Evolutionary conservation across 495 filamentous ascomycete genomes (phyloP).

Genomic region (Daldinia bambusicola): DNA sequence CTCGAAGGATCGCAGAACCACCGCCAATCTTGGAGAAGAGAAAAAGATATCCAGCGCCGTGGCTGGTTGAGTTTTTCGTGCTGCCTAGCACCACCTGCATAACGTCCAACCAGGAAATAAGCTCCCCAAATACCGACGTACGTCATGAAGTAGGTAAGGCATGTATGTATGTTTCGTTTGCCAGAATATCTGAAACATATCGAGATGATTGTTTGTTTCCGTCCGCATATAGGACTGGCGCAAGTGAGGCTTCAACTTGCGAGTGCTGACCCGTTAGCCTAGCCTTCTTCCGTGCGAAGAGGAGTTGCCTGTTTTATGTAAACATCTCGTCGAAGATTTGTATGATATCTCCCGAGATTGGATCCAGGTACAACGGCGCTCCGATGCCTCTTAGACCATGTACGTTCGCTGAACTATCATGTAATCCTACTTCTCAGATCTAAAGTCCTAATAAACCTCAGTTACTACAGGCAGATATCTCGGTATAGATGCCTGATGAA

Average conservation of each 20-base stretch:
- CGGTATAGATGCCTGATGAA: neutral
- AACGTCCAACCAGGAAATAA: neutral
- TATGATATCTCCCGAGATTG: neutral
- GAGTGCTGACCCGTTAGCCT: neutral
- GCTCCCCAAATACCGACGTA: neutral
- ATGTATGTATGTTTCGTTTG: neutral
- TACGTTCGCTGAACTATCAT: neutral
- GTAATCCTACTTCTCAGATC: neutral
- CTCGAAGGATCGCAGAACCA: slow-evolving; percentile 5
- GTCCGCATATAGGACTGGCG: neutral
- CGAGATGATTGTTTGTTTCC: neutral
- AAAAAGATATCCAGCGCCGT: neutral
- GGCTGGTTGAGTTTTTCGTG: neutral
- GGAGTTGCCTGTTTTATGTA: neutral
- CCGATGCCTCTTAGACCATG: neutral
- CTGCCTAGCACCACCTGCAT: too few species aligned
- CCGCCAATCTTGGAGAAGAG: neutral
- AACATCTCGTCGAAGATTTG: neutral
- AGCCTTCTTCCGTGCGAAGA: neutral
- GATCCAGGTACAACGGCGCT: neutral
- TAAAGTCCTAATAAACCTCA: neutral
- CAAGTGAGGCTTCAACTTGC: neutral
- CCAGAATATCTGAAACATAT: neutral
- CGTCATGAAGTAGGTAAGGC: neutral
- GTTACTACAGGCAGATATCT: too few species aligned